Evolutionary conservation across 2,329 filamentous ascomycete genomes (phyloP), one percentile per base, ranked within the genome.

Genomic region (Fusarium tanahbumbuense): DNA sequence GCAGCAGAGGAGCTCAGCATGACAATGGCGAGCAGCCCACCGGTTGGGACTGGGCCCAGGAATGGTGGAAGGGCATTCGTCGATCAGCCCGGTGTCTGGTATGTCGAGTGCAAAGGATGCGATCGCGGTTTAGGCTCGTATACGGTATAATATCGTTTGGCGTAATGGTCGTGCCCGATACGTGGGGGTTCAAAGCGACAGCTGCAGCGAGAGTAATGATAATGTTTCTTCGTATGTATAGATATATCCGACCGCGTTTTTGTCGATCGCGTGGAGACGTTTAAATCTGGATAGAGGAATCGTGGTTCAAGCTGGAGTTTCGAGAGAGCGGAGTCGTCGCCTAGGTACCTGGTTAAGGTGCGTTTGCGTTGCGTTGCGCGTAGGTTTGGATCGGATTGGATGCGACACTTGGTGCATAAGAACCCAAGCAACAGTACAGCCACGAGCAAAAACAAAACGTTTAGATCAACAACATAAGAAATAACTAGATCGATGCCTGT

Each of bases 41-140:
- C 80, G 75, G 72, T 71, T 74, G 78, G 78, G 79, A 81, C 80
- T 77, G 75, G 75, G 78, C 78, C 79, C 80, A 77, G 63, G 60
- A 68, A 70, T 69, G 73, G 74, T 73, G 64, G 74, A 72, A 74
- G 73, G 70, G 79, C 80, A 82, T 82, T 75, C 80, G 80, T 79
- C 56, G 73, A 67, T 68, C 72, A 64, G 62, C 66, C 55, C 34
- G 45, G 50, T 54, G 50, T 41, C 56, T 54, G 63, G 48, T 42
- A 56, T 49, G 48, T 46, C 47, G 70, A 47, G 42, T 67, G 64
- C 55, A 59, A 55, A 47, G 60, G 48, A 55, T 64, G 64, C 64
- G 69, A 67, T 64, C 65, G 60, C 56, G 56, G 60, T 64, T 52
- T 42, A 50, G 49, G 45, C 45, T 61, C 49, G 59, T 48, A 47